Percentiles rank a stretch among this genome's conserved stretches.
Evolutionary conservation across 345 rosid species (phyloP).

Genomic region (Eutrema japonicum): DNA sequence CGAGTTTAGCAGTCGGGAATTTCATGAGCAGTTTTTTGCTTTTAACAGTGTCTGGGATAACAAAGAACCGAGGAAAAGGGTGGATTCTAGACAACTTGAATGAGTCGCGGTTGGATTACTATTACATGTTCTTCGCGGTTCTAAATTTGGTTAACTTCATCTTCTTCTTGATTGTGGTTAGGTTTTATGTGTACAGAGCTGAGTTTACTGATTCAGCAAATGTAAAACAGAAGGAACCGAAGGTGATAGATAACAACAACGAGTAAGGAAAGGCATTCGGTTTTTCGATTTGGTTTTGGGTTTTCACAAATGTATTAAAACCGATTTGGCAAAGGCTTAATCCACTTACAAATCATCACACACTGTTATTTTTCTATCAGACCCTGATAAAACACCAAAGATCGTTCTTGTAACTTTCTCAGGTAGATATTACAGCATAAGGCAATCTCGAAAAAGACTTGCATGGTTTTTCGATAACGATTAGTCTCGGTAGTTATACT

Average conservation of each 20-base stretch:
- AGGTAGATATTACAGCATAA: slow-evolving; percentile 35
- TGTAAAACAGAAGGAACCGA: slow-evolving; percentile 56
- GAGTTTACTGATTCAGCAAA: slow-evolving; percentile 66
- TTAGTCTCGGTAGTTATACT: slow-evolving; percentile 36
- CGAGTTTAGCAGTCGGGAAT: slow-evolving; percentile 64
- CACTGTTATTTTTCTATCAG: background rate
- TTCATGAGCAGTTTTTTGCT: slow-evolving; percentile 80
- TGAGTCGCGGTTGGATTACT: slow-evolving; percentile 72
- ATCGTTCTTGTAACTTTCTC: slow-evolving; percentile 3
- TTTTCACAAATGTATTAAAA: background rate
- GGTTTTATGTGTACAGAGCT: slow-evolving; percentile 66
- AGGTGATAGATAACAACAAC: slow-evolving; percentile 24
- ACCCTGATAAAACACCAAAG: slow-evolving; percentile 15
- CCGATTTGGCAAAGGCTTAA: background rate
- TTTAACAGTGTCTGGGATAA: slow-evolving; percentile 57
- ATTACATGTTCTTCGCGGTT: slow-evolving; percentile 67
- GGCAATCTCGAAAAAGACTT: slow-evolving; percentile 20
- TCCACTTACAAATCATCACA: slow-evolving; percentile 9
- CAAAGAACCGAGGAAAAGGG: slow-evolving; percentile 53
- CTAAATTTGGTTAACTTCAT: slow-evolving; percentile 63
- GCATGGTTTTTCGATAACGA: slow-evolving; percentile 16
- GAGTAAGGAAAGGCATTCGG: background rate
- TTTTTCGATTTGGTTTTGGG: background rate
- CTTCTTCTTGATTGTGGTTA: slow-evolving; percentile 60
- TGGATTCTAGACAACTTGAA: slow-evolving; percentile 85